Conservation (phyloP, 495 filamentous ascomycete species). For the Neohortaea acidophila region DNA sequence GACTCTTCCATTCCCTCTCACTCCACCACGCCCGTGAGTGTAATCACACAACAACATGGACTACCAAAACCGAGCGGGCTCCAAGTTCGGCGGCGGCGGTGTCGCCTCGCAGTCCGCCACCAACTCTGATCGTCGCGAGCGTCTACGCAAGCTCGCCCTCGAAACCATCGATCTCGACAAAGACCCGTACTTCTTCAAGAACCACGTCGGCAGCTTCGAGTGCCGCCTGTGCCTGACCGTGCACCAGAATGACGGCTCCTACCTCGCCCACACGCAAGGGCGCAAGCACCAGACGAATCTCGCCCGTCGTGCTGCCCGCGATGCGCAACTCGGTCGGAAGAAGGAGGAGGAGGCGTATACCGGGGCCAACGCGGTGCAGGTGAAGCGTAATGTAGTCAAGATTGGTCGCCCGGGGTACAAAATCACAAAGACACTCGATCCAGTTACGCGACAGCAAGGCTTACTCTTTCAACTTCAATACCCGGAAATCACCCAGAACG, state of each 20-base stretch:
- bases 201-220: conserved; percentile 96
- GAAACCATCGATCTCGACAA: conserved; percentile 99
- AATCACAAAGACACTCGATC: conserved; percentile 89
- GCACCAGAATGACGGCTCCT: conserved; percentile 99
- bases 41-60: conserved; percentile 16
- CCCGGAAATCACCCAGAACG: conserved; percentile 68
- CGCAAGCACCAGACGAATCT: conserved; percentile 99
- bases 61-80: conserved; percentile 79
- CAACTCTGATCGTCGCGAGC: conserved; percentile 93
- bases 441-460: conserved; percentile 75
- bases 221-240: conserved; percentile 95
- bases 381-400: conserved; percentile 84
- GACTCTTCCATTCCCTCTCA: too few relatives aligned
- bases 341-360: conserved; percentile 41
- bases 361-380: conserved; percentile 52
- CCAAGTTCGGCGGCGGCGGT: conserved; percentile 95
- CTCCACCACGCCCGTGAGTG: not conserved
- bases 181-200: conserved; percentile 99
- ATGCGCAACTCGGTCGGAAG: conserved; percentile 70
- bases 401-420: conserved; percentile 96
- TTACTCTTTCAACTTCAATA: conserved; percentile 91
- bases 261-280: conserved; percentile 96
- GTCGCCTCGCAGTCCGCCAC: conserved; percentile 85
- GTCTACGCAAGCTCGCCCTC: conserved; percentile 91
- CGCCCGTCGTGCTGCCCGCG: conserved; percentile 83